A percentile compares a stretch with the other conserved stretches of the same genome.
These are phyloP conservation scores for Monilinia fructigena DNA, from an alignment of 2,329 filamentous ascomycete genomes.

Conservation along the genomic window DNA sequence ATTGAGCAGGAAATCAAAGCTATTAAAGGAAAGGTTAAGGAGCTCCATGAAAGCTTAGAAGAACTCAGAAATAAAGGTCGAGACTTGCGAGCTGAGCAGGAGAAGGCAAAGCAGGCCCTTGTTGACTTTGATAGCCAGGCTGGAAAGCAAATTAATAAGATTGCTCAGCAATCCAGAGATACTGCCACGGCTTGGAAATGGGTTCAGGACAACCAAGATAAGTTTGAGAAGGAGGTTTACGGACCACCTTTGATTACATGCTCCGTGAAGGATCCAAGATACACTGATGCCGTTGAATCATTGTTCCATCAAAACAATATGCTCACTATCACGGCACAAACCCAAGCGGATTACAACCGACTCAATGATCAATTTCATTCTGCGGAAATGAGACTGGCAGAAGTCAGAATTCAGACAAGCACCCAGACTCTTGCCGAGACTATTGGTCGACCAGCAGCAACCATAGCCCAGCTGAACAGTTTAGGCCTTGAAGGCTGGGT, in stretches of 20 bases:
- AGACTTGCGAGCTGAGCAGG: conserved; percentile 44
- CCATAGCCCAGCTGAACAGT: conserved; percentile 52
- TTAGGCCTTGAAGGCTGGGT: conserved; percentile 78
- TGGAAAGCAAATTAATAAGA: conserved; percentile 68
- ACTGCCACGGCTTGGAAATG: conserved; percentile 74
- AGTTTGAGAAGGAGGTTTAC: conserved; percentile 61
- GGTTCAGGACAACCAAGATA: conserved; percentile 67
- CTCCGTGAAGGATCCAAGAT: conserved; percentile 58
- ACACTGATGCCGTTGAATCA: conserved; percentile 59
- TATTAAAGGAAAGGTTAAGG: conserved; percentile 45
- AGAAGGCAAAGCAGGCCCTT: conserved; percentile 50
- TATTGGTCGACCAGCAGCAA: conserved; percentile 42
- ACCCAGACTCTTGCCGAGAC: conserved; percentile 54
- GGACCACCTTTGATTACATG: conserved; percentile 66
- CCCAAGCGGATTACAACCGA: conserved; percentile 68
- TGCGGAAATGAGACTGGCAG: conserved; percentile 60
- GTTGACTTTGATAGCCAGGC: conserved; percentile 67
- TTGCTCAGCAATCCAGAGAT: conserved; percentile 61
- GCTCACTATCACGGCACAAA: conserved; percentile 71
- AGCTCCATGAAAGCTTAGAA: conserved; percentile 34
- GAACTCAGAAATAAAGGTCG: conserved; percentile 37
- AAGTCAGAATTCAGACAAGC: conserved; percentile 61
- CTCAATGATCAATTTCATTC: conserved; percentile 65
- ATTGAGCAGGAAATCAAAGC: conserved; percentile 58
- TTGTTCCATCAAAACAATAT: conserved; percentile 54